Base-by-base conservation (phyloP, 2,329 filamentous ascomycete species). In the Botrytis elliptica region DNA sequence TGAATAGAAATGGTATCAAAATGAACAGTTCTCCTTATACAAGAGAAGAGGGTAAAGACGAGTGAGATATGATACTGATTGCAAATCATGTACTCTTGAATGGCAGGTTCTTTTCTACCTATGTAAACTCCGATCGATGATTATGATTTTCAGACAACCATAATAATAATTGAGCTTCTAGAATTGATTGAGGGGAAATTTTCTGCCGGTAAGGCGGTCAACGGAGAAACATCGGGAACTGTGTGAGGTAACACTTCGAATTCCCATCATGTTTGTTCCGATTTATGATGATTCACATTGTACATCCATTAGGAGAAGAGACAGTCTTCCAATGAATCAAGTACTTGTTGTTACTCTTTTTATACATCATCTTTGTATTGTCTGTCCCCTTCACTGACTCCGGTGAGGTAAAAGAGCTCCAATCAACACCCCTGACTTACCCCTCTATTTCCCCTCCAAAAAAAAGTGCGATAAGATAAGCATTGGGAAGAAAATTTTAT, bases 401-500 rank as follows among this genome's bases (percentile, higher is more conserved):
- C 14, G 42, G 40, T 57, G 52, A 29, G 40, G 8, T 22, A 63
- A 10, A 42, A 63, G 25, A 63, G 5, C 38, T 16, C 38, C 38
- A 4, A 63, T 29, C 59, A 29, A 29, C 8, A 42, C 36, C 66
- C 49, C 18, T 57, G 49, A 20, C 29, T 33, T 68, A 69, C 66
- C 66, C 66, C 66, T 69, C 66, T 20, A 69, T 69, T 69, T 44
- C 66, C 66, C 66, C 66, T 69, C 66, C 38, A 49, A 49, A n/a
- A 49, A 65, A 65, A 25, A 38, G 9, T 57, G 3, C 36, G 66
- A 68, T 68, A 68, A 68, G 66, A 68, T 68, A 68, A 68, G 66
- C 66, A n/a, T 33, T 16, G 44, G 36, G 18, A 57, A 57, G 65
- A 68, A 68, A 68, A 42, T 68, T 68, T 68, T n/a, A 65, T 40